Percentiles rank a stretch among this genome's conserved stretches.
These are phyloP conservation scores for Eucalyptus sp. DNA, from an alignment of 345 rosid species.

Conservation along the genomic window DNA sequence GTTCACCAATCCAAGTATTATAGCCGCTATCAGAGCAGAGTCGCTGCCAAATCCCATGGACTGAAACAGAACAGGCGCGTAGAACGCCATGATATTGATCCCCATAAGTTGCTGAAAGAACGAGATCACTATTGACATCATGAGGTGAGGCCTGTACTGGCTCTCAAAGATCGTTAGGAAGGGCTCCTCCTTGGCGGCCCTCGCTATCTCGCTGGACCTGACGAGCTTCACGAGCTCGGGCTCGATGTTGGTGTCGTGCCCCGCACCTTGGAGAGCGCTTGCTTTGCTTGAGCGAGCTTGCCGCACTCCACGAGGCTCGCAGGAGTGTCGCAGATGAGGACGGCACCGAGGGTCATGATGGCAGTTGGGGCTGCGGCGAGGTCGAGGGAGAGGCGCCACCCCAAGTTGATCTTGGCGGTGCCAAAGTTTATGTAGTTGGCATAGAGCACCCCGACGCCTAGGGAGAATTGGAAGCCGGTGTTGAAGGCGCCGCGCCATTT, in stretches of 20 bases:
- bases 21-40: constrained; percentile 47
- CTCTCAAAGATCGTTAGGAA: constrained; percentile 49
- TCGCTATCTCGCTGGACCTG: constrained; percentile 33
- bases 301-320: constrained; percentile 58
- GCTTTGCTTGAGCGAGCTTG: constrained; percentile 32
- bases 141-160: constrained; percentile 56
- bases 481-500: constrained; percentile 84
- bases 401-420: constrained; percentile 36
- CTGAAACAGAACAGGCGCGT: constrained; percentile 65
- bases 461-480: constrained; percentile 65
- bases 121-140: constrained; percentile 55
- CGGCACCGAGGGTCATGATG: constrained; percentile 56
- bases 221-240: constrained; percentile 38
- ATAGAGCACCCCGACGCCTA: constrained; percentile 47
- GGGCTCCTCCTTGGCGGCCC: constrained; percentile 29
- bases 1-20: constrained; percentile 60
- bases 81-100: constrained; percentile 62
- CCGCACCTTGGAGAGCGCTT: constrained; percentile 35
- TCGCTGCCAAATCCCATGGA: constrained; percentile 66
- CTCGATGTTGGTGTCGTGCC: constrained; percentile 26
- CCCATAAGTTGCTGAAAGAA: constrained; percentile 78
- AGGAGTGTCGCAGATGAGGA: constrained; percentile 57
- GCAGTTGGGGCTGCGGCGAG: constrained; percentile 48
- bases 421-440: constrained; percentile 53
- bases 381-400: constrained; percentile 80